phyloP scores from a whole-genome alignment of 768 basidiomycete genomes.

The Boletus pseudopeckii region DNA sequence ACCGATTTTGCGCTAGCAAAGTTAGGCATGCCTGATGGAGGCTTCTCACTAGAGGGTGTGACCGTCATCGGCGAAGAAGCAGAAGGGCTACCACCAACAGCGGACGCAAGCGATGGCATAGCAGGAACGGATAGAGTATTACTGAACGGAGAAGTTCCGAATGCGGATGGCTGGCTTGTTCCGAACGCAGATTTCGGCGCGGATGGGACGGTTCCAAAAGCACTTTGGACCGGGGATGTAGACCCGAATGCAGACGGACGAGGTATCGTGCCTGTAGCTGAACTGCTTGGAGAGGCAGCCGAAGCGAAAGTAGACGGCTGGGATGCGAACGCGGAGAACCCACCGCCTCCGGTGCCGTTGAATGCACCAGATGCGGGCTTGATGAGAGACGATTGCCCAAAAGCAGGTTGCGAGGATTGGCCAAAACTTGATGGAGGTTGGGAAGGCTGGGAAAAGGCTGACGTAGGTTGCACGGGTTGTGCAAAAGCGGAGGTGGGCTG shows the following conservation, averaged over 20 bases:
- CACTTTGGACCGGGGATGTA: conserved; percentile 16
- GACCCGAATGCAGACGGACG: conserved; percentile 23
- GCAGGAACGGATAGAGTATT: conserved; percentile 18
- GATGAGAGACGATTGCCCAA: conserved; percentile 41
- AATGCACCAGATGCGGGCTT: conserved; percentile 55
- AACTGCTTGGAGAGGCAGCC: conserved; percentile 1
- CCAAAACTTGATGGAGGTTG: too few species aligned
- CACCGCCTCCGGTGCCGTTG: conserved; percentile 39
- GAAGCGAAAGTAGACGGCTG: conserved; percentile 43
- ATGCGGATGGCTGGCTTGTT: conserved; percentile 20
- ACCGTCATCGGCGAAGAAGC: conserved; percentile 27
- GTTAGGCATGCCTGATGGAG: conserved; percentile 27
- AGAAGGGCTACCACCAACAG: conserved; percentile 23
- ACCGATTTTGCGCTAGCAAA: conserved; percentile 33
- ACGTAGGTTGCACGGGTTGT: conserved; percentile 24
- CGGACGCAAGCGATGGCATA: conserved; percentile 18
- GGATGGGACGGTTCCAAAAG: conserved; percentile 12
- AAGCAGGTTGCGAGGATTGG: conserved; percentile 29
- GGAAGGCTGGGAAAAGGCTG: conserved; percentile 26
- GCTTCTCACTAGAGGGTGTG: conserved; percentile 20
- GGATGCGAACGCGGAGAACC: conserved; percentile 51
- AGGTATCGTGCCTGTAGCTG: conserved; percentile 3
- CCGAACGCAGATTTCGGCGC: conserved; percentile 18
- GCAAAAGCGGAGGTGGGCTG: conserved; percentile 30
- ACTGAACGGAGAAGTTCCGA: conserved; percentile 25